Evolutionary conservation across 176 grass and related monocot genomes (phyloP).

Genomic region (Eleusine indica): DNA sequence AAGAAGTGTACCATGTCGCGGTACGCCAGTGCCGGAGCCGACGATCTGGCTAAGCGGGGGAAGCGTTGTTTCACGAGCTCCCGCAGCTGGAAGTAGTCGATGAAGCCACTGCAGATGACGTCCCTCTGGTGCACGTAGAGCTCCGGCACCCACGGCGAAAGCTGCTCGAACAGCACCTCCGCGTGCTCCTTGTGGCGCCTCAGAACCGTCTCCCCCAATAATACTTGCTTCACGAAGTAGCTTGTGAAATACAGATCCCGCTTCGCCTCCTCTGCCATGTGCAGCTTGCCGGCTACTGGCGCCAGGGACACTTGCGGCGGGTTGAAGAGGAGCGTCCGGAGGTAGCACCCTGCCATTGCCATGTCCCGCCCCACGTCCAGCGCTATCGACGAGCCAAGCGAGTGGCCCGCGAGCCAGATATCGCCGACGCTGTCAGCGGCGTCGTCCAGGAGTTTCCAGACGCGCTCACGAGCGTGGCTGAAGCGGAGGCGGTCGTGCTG

Average conservation of each 20-base stretch:
- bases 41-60: neutral
- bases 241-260: neutral
- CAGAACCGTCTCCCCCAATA: neutral
- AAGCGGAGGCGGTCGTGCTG: neutral
- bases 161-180: neutral
- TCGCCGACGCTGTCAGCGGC: neutral
- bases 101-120: slow-evolving; percentile 8
- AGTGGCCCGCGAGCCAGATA: slow-evolving; percentile 31
- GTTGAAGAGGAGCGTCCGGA: slow-evolving; percentile 9
- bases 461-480: neutral
- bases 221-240: neutral
- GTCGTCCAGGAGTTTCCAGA: neutral
- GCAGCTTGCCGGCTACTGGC: neutral
- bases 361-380: slow-evolving; percentile 6
- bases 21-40: neutral
- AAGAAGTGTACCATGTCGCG: slow-evolving; percentile 3
- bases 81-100: slow-evolving; percentile 43
- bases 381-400: slow-evolving; percentile 12
- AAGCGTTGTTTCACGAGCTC: neutral
- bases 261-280: neutral
- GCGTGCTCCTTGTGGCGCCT: neutral
- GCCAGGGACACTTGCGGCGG: neutral
- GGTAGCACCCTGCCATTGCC: neutral
- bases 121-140: slow-evolving; percentile 32
- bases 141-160: neutral